These are phyloP conservation scores for Telfairia occidentalis DNA, from an alignment of 331 rosid species.

Conservation along the genomic window DNA sequence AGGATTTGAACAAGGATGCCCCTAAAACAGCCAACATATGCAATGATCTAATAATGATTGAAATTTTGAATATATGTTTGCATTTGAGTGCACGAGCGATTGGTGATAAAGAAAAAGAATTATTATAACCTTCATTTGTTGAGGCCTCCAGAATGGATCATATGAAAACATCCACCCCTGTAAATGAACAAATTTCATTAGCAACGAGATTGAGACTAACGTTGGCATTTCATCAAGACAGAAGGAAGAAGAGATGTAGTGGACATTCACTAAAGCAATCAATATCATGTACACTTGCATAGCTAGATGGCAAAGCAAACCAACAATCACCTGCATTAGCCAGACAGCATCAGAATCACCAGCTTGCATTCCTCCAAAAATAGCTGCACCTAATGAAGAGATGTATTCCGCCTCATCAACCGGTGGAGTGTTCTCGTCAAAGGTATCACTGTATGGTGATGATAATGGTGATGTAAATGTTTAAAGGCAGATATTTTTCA, in stretches of 20 bases:
- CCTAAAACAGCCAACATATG: background rate
- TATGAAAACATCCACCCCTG: conserved; percentile 98
- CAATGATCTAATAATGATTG: background rate
- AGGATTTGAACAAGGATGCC: background rate
- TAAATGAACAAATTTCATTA: conserved; percentile 5
- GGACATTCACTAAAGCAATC: background rate
- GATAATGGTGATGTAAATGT: conserved; percentile 14
- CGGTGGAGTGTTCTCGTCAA: conserved; percentile 89
- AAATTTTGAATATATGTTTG: background rate
- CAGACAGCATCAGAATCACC: conserved; percentile 88
- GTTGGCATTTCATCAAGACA: conserved; percentile 10
- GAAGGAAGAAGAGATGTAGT: conserved; percentile 14
- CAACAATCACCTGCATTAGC: conserved; percentile 78
- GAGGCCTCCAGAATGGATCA: conserved; percentile 86
- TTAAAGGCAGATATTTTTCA: conserved; percentile 3
- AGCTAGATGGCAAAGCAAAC: background rate
- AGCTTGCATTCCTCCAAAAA: conserved; percentile 70
- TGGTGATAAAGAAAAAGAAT: background rate
- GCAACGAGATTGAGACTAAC: background rate
- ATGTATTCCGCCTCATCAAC: conserved; percentile 59
- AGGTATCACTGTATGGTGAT: conserved; percentile 63
- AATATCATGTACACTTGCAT: background rate
- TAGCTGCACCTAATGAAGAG: conserved; percentile 80
- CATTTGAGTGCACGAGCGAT: background rate
- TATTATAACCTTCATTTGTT: conserved; percentile 57